Conservation (phyloP, 2,329 filamentous ascomycete genomes). For the Xylariaceae sp. region DNA sequence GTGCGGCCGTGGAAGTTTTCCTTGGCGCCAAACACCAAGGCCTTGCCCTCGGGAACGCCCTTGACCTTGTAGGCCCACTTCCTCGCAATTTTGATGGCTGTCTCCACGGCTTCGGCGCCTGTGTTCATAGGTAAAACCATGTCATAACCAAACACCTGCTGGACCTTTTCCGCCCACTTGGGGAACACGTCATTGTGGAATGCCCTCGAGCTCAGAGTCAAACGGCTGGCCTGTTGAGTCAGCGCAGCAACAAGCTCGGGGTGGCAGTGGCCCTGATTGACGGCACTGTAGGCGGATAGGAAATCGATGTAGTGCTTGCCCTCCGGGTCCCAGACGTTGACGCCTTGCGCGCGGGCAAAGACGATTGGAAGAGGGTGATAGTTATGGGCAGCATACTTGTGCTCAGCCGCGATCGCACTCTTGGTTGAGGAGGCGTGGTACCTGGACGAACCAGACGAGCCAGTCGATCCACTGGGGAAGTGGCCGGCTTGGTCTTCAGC, state of each 20-base stretch:
- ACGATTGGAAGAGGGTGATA: slow-evolving; percentile 96
- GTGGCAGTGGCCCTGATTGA: slow-evolving; percentile 98
- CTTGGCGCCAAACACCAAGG: slow-evolving; percentile 73
- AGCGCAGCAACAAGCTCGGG: slow-evolving; percentile 90
- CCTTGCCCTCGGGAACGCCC: slow-evolving; percentile 77
- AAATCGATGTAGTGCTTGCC: slow-evolving; percentile 95
- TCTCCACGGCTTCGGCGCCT: slow-evolving; percentile 92
- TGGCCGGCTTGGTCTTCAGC: slow-evolving; percentile 38
- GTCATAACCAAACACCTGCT: slow-evolving; percentile 84
- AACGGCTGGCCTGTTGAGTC: slow-evolving; percentile 77
- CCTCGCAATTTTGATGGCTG: slow-evolving; percentile 87
- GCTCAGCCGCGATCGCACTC: slow-evolving; percentile 73
- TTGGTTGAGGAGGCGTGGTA: slow-evolving; percentile 75
- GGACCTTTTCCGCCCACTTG: slow-evolving; percentile 88
- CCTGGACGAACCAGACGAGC: slow-evolving; percentile 35
- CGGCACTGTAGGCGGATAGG: slow-evolving; percentile 93
- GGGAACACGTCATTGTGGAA: slow-evolving; percentile 99
- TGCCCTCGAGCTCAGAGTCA: slow-evolving; percentile 88
- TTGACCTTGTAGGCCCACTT: slow-evolving; percentile 99
- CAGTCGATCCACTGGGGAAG: slow-evolving; percentile 32
- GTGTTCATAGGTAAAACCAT: slow-evolving; percentile 99
- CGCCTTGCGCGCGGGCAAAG: slow-evolving; percentile 78
- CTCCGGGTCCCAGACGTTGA: slow-evolving; percentile 95
- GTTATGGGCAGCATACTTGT: slow-evolving; percentile 90
- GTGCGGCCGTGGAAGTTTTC: slow-evolving; percentile 98